Conservation (phyloP, 2,329 filamentous ascomycete species). For the Trematosphaeria pertusa region DNA sequence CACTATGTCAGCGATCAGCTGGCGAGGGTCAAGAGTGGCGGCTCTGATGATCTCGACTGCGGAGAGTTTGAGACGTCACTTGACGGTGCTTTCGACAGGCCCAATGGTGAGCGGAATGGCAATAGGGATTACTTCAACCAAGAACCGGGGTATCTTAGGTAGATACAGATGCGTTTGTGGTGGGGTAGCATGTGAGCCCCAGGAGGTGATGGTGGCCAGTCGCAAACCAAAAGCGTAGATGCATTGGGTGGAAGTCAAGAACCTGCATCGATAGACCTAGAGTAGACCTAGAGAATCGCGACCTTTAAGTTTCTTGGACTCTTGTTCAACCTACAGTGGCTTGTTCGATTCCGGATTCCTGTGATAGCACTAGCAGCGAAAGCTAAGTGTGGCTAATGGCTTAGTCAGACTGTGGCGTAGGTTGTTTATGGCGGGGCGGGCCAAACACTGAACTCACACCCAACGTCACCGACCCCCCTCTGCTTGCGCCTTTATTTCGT, state of each 20-base stretch:
- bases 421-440: slow-evolving; percentile 32
- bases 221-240: not conserved
- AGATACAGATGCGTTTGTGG: not conserved
- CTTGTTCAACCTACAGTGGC: too few relatives aligned
- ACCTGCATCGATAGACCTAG: slow-evolving; percentile 8
- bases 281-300: slow-evolving; percentile 35
- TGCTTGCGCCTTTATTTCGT: slow-evolving; percentile 1
- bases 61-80: slow-evolving; percentile 69
- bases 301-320: slow-evolving; percentile 21
- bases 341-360: too few relatives aligned
- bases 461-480: slow-evolving; percentile 5
- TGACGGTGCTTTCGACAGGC: slow-evolving; percentile 47
- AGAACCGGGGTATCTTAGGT: slow-evolving; percentile 19
- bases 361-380: too few relatives aligned
- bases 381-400: slow-evolving; percentile 15
- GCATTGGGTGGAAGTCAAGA: slow-evolving; percentile 8
- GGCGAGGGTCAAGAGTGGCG: slow-evolving; percentile 70
- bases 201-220: not conserved
- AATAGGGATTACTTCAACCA: slow-evolving; percentile 39
- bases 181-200: not conserved
- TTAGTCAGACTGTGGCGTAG: slow-evolving; percentile 22
- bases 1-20: slow-evolving; percentile 85
- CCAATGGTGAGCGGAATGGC: slow-evolving; percentile 31
- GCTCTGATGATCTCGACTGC: slow-evolving; percentile 58
- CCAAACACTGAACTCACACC: slow-evolving; percentile 23